These are phyloP conservation scores for Entophlyctis luteolus DNA, from an alignment of 192 early-diverging fungal genomes.

Conservation along the genomic window DNA sequence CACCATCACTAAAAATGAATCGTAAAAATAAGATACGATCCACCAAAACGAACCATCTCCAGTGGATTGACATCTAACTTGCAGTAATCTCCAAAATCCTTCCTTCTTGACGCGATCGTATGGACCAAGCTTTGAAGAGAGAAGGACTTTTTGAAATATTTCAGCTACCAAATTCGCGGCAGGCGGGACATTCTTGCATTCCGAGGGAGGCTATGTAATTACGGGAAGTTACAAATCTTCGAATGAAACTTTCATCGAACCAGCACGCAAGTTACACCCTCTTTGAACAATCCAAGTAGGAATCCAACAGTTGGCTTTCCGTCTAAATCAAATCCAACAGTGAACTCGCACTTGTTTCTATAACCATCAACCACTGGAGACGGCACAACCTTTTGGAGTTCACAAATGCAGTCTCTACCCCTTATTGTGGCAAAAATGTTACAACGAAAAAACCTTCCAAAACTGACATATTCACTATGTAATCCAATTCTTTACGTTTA, in stretches of 20 bases:
- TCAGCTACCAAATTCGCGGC: slow-evolving; percentile 50
- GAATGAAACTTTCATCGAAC: slow-evolving; percentile 9
- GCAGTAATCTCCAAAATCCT: slow-evolving; percentile 64
- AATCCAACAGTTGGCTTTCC: slow-evolving; percentile 62
- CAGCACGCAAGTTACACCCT: slow-evolving; percentile 57
- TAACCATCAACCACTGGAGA: slow-evolving; percentile 63
- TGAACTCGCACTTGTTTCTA: slow-evolving; percentile 77
- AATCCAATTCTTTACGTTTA: slow-evolving; percentile 24
- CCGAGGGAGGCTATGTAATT: slow-evolving; percentile 37
- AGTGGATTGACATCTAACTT: slow-evolving; percentile 58
- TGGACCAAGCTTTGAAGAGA: slow-evolving; percentile 22
- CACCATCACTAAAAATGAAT: slow-evolving; percentile 46
- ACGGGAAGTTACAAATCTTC: too few species aligned
- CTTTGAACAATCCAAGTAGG: slow-evolving; percentile 59
- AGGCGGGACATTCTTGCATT: slow-evolving; percentile 45
- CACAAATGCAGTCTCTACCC: slow-evolving; percentile 18
- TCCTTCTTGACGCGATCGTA: slow-evolving; percentile 45
- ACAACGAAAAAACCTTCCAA: neutral
- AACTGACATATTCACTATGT: slow-evolving; percentile 20
- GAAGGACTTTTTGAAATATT: slow-evolving; percentile 39
- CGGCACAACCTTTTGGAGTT: slow-evolving; percentile 24
- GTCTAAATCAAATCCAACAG: slow-evolving; percentile 57
- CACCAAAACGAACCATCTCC: slow-evolving; percentile 43
- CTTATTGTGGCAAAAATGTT: neutral
- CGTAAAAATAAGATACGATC: neutral